phyloP scores from a whole-genome alignment of 805 yeast genomes.

The Saturnispora saitoi region DNA sequence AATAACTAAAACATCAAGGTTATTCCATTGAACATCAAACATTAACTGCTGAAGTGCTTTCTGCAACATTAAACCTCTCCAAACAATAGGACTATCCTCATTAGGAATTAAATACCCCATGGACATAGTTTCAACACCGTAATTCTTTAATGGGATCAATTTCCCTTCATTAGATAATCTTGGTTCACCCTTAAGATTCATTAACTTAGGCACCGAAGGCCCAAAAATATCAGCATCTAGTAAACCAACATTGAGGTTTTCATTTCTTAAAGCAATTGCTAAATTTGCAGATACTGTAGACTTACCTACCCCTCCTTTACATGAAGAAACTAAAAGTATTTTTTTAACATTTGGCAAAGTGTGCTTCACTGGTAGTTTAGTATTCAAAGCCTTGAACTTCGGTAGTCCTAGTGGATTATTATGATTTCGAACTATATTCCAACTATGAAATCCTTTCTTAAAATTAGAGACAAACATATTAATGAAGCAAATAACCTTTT shows the following conservation, averaged over 20 bases:
- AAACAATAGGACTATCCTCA: constrained; percentile 63
- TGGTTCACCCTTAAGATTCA: constrained; percentile 66
- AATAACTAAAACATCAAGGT: constrained; percentile 58
- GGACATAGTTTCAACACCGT: constrained; percentile 78
- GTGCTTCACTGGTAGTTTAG: constrained; percentile 45
- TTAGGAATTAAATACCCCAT: constrained; percentile 73
- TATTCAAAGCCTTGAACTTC: constrained; percentile 33
- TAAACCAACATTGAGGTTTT: constrained; percentile 54
- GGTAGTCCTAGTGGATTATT: constrained; percentile 49
- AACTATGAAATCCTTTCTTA: constrained; percentile 7
- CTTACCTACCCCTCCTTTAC: constrained; percentile 79
- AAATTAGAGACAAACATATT: neutral
- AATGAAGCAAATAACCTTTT: neutral
- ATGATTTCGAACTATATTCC: constrained; percentile 22
- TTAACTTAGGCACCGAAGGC: constrained; percentile 68
- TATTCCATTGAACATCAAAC: constrained; percentile 70
- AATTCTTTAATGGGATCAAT: constrained; percentile 58
- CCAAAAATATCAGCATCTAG: constrained; percentile 81
- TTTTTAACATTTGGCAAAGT: constrained; percentile 52
- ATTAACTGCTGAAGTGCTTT: constrained; percentile 79
- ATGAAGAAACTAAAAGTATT: constrained; percentile 61
- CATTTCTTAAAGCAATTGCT: constrained; percentile 49
- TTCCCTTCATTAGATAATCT: constrained; percentile 42
- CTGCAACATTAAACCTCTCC: constrained; percentile 85
- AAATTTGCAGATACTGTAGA: constrained; percentile 66